phyloP scores from a whole-genome alignment of 768 basidiomycete species.

The Pleurotus eryngii region DNA sequence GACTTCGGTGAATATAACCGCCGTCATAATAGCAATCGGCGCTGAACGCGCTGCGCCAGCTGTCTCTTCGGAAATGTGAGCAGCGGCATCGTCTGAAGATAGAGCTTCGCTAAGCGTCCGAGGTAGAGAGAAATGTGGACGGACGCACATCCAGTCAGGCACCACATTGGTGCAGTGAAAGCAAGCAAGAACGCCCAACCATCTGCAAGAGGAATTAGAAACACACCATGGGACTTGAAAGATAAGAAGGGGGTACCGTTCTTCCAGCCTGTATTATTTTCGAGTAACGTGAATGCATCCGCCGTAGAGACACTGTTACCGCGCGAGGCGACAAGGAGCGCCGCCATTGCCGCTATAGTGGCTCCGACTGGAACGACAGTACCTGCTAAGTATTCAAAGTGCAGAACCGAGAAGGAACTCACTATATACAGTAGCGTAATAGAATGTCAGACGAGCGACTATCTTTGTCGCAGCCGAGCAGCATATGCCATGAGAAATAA shows the following conservation, averaged over 20 bases:
- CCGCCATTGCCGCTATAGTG: constrained; percentile 51
- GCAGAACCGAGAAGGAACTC: constrained; percentile 12
- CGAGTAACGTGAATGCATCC: constrained; percentile 56
- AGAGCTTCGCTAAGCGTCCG: not conserved
- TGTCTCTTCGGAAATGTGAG: constrained; percentile 63
- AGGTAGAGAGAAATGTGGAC: not conserved
- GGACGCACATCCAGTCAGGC: constrained; percentile 55
- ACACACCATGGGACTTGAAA: not conserved
- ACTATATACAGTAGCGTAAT: constrained; percentile 56
- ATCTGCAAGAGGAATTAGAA: constrained; percentile 26
- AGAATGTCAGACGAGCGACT: constrained; percentile 54
- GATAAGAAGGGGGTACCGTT: constrained; percentile 33
- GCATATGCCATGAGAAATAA: constrained; percentile 52
- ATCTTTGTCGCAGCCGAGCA: constrained; percentile 56
- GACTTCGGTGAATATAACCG: constrained; percentile 47
- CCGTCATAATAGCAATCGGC: constrained; percentile 56
- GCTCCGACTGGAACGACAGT: constrained; percentile 41
- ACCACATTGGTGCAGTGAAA: constrained; percentile 66
- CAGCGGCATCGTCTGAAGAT: constrained; percentile 59
- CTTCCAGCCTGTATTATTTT: constrained; percentile 61
- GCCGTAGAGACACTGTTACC: constrained; percentile 47
- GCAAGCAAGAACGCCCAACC: constrained; percentile 63
- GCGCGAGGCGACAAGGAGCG: constrained; percentile 46
- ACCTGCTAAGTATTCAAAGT: constrained; percentile 1
- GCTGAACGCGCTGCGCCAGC: constrained; percentile 52